phyloP scores from a whole-genome alignment of 352 stramenopile genomes.

The Aphanomyces euteiches region DNA sequence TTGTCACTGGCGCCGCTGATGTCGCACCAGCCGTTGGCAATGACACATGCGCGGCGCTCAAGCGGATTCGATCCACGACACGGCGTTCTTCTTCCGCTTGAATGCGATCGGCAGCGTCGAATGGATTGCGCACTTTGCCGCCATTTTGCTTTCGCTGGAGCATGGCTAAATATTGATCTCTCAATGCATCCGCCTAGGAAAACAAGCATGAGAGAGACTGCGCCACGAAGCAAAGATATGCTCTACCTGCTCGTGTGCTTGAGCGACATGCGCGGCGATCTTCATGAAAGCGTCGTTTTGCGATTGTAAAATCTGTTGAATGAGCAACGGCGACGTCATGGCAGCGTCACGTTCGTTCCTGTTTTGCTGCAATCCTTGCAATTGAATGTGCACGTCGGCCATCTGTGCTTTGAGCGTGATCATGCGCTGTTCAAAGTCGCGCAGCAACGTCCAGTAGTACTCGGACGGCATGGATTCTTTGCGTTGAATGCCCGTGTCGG shows the following conservation, averaged over 20 bases:
- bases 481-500: conserved; percentile 49
- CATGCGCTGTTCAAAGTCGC: conserved; percentile 72
- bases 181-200: conserved; percentile 57
- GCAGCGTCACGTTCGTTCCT: no score
- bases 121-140: conserved; percentile 49
- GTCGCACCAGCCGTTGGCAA: conserved; percentile 30
- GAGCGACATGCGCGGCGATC: conserved; percentile 62
- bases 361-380: conserved; percentile 35
- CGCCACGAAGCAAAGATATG: background rate
- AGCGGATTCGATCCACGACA: conserved; percentile 31
- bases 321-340: conserved; percentile 33
- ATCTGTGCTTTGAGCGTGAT: conserved; percentile 68
- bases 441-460: conserved; percentile 76
- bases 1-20: background rate
- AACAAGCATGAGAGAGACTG: no score
- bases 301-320: conserved; percentile 71
- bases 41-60: conserved; percentile 27
- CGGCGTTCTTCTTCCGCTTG: conserved; percentile 69
- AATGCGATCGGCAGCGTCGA: conserved; percentile 63
- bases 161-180: conserved; percentile 58
- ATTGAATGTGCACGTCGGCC: conserved; percentile 61
- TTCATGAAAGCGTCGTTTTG: conserved; percentile 78
- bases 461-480: conserved; percentile 72
- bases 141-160: conserved; percentile 64
- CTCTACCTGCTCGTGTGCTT: conserved; percentile 58